Evolutionary conservation across 2,329 filamentous ascomycete genomes (phyloP).

Genomic region (Podosphaera fusca): DNA sequence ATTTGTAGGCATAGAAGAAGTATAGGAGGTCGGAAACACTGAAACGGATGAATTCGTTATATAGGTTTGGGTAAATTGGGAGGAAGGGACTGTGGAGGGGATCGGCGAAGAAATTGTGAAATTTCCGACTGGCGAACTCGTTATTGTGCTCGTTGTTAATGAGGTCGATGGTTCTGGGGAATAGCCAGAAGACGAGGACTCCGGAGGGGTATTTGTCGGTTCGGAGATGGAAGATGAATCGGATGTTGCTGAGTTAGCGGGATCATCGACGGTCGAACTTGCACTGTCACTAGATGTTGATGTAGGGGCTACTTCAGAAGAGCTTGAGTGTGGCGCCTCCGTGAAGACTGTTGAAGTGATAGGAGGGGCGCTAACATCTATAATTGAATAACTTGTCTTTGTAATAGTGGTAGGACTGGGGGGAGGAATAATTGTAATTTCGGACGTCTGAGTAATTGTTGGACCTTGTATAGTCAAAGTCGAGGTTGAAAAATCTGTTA

Average conservation of each 20-base stretch:
- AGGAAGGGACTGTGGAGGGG: not conserved
- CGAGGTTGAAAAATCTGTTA: conserved; percentile 7
- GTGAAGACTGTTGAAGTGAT: conserved; percentile 7
- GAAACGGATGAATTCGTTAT: not conserved
- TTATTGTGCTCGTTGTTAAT: not conserved
- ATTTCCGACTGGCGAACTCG: too few relatives aligned
- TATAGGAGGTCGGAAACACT: not conserved
- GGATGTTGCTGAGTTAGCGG: not conserved
- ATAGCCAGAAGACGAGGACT: too few relatives aligned
- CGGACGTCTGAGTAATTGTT: conserved; percentile 10
- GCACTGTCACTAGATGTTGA: too few relatives aligned
- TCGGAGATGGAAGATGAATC: not conserved
- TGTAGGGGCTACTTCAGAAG: not conserved
- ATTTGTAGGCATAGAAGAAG: not conserved
- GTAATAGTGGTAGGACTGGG: conserved; percentile 6
- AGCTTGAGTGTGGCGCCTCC: conserved; percentile 1
- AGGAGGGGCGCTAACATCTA: conserved; percentile 11
- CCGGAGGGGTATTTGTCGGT: too few relatives aligned
- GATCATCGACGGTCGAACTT: too few relatives aligned
- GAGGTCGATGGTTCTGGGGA: not conserved
- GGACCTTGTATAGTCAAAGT: conserved; percentile 10
- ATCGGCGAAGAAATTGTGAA: not conserved
- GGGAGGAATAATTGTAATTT: conserved; percentile 10
- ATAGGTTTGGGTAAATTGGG: not conserved
- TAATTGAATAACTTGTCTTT: conserved; percentile 11